phyloP scores from a whole-genome alignment of 148 eudicot genomes.

The Diospyros kaki region DNA sequence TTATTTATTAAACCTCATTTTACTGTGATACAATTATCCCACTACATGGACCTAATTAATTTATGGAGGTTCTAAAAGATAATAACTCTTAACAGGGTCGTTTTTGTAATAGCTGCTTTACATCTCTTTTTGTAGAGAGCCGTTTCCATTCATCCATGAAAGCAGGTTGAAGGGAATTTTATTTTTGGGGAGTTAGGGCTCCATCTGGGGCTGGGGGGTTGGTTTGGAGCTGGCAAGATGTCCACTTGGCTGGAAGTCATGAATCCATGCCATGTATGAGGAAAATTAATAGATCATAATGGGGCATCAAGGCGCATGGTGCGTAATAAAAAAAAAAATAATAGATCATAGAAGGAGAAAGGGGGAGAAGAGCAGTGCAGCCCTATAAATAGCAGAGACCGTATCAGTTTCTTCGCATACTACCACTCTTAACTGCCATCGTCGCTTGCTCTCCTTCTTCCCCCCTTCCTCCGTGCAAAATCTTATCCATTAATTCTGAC shows the following conservation, averaged over 20 bases:
- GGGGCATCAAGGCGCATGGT: too few species aligned
- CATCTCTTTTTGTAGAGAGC: not conserved
- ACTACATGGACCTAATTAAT: too few species aligned
- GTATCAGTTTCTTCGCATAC: conserved; percentile 10
- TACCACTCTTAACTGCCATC: not conserved
- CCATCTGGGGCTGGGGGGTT: too few species aligned
- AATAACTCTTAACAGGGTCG: too few species aligned
- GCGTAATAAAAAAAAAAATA: too few species aligned
- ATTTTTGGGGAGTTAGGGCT: too few species aligned
- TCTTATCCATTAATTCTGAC: not conserved
- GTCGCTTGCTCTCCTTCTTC: conserved; percentile 20
- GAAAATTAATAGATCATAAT: not conserved
- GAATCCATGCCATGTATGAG: not conserved
- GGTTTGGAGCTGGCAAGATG: not conserved
- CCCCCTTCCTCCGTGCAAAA: conserved; percentile 3
- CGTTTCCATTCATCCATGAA: not conserved
- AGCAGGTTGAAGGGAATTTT: not conserved
- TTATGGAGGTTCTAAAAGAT: too few species aligned
- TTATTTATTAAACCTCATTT: too few species aligned
- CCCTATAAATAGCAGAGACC: conserved; percentile 12
- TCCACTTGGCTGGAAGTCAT: conserved; percentile 6
- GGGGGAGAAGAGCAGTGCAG: not conserved
- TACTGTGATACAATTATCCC: too few species aligned
- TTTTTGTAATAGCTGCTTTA: too few species aligned
- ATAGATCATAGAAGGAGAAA: not conserved